These are phyloP conservation scores for Thinopyrum elongatum DNA, from an alignment of 176 grass and related monocot species.

Conservation along the genomic window DNA sequence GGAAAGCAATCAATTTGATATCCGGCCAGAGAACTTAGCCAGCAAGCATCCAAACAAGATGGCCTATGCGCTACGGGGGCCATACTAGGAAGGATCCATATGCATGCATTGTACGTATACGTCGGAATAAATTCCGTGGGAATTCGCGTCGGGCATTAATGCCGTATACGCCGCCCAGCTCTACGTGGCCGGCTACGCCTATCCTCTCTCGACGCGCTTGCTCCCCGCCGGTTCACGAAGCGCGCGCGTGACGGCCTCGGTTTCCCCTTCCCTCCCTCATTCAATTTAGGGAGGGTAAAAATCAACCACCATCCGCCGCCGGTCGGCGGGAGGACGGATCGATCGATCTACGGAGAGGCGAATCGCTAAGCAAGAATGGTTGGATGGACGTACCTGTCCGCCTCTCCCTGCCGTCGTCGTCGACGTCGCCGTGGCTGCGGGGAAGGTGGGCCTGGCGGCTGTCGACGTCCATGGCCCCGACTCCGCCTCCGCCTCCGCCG, in stretches of 20 bases:
- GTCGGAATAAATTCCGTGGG: not conserved
- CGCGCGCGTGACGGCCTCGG: constrained; percentile 14
- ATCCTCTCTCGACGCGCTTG: not conserved
- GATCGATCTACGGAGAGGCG: not conserved
- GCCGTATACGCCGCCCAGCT: not conserved
- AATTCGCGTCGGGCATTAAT: not conserved
- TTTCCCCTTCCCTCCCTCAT: not conserved
- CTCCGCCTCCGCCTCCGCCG: not conserved
- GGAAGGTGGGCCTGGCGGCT: constrained; percentile 8
- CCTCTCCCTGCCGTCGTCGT: constrained; percentile 73
- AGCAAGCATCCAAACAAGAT: not conserved
- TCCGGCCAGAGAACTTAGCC: not conserved
- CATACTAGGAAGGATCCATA: not conserved
- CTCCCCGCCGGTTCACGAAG: constrained; percentile 11
- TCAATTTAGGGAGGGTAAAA: not conserved
- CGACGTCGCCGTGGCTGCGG: constrained; percentile 33
- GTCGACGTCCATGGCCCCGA: constrained; percentile 39
- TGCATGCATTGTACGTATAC: not conserved
- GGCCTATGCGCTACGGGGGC: too few relatives aligned
- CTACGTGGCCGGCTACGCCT: not conserved
- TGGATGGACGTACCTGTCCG: constrained; percentile 42
- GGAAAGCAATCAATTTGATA: not conserved
- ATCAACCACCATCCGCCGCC: not conserved
- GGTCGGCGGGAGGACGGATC: not conserved
- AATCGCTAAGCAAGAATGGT: not conserved